Evolutionary conservation across 176 grass and related monocot genomes (phyloP), one percentile per base, ranked within the genome.

Genomic region (Avena eriantha): DNA sequence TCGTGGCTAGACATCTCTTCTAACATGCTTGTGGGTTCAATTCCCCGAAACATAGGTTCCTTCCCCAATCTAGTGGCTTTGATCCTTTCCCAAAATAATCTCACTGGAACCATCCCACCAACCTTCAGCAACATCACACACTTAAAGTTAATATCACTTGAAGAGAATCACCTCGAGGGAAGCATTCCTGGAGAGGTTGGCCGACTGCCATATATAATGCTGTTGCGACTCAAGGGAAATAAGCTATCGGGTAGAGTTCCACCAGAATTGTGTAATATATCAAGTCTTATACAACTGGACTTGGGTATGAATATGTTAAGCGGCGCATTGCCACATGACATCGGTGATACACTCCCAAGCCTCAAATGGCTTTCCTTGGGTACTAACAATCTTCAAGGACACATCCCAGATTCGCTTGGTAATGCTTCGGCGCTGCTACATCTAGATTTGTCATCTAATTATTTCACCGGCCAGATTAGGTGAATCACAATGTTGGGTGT

Each of bases 321-420:
- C 5, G 26, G 63, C 13, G 8, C 63, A 34, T 17, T 66, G 14
- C 14, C 63, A 66, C 16, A 14, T 2, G 29, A 66, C 15, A 66
- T 66, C 5, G 64, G 64, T 26, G 16, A 35, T 35, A 55, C 4
- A 4, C 51, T 54, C 51, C 16, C 51, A 6, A 18, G 0, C 51
- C 51, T 54, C 15, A 0, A 0, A 18, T 54, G 3, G 3, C 51
- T 54, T 18, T 17, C 0, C 13, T 54, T 54, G 14, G 16, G 51
- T 55, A 18, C 15, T 5, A 55, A 55, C 51, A 55, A 5, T 21
- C 17, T 90, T 39, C 21, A 43, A 16, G 84, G 84, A 23, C 83
- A 59, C 0, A 72, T 90, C 69, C 88, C 83, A n/a, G 23, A 59
- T 33, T 90, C 83, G 3, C 33, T 90, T 2, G 53, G 67, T 31